A percentile compares a stretch with the other conserved stretches of the same genome.
Conservation (phyloP, 164 flowering plant species). For the Kalanchoe fedtschenkoi region DNA sequence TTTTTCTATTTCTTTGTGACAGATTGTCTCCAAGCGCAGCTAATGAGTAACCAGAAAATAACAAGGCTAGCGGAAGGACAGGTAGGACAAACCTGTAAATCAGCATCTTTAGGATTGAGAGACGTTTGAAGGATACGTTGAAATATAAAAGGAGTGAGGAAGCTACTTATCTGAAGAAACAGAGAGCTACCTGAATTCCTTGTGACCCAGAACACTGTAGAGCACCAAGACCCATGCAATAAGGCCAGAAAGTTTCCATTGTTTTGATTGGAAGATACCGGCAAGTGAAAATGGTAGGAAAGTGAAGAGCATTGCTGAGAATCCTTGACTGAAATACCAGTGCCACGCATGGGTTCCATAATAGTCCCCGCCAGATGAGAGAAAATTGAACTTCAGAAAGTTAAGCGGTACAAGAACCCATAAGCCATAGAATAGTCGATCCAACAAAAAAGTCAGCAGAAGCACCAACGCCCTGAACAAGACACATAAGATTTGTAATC, state of each 20-base stretch:
- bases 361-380: conserved; percentile 88
- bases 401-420: conserved; percentile 85
- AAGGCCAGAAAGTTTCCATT: conserved; percentile 69
- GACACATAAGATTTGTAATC: not conserved
- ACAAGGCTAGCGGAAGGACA: conserved; percentile 81
- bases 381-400: conserved; percentile 83
- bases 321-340: conserved; percentile 91
- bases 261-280: conserved; percentile 50
- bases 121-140: not conserved
- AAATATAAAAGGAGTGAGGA: not conserved
- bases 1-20: conserved; percentile 18
- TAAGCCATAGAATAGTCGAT: conserved; percentile 66
- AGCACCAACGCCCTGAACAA: conserved; percentile 56
- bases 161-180: not conserved
- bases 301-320: conserved; percentile 66
- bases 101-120: not conserved
- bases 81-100: conserved; percentile 82
- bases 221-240: conserved; percentile 71
- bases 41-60: conserved; percentile 69
- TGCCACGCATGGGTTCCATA: conserved; percentile 95
- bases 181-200: conserved; percentile 72
- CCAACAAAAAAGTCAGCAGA: conserved; percentile 48
- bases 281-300: conserved; percentile 54
- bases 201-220: conserved; percentile 85
- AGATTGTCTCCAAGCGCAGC: conserved; percentile 25